These are phyloP conservation scores for Saccharomycopsis hybrid DNA, from an alignment of 1,139 yeast species.

Conservation along the genomic window DNA sequence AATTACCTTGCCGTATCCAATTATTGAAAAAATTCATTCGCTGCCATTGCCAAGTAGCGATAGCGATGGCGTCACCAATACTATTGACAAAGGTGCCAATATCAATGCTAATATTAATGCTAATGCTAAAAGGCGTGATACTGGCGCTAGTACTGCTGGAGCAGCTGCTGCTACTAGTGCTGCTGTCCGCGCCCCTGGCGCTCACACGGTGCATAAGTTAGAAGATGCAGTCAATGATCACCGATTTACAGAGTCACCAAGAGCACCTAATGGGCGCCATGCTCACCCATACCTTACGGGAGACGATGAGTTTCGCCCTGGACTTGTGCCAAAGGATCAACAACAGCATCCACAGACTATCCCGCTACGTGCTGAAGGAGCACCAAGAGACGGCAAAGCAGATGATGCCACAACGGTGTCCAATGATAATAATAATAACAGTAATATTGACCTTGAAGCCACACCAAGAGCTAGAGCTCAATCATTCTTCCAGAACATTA, in stretches of 20 bases:
- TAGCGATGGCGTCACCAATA: not conserved
- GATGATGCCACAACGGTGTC: no score
- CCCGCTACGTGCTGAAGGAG: no score
- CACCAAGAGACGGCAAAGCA: no score
- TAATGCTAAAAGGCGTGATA: no score
- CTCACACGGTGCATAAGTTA: not conserved
- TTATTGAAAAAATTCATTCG: slow-evolving; percentile 23
- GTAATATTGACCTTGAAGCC: not conserved
- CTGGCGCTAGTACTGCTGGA: not conserved
- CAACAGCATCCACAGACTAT: no score
- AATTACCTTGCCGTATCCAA: slow-evolving; percentile 73
- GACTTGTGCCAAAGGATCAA: no score
- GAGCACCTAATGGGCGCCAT: no score
- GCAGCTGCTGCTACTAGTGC: not conserved
- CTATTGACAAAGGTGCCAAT: not conserved
- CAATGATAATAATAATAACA: no score
- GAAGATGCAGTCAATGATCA: no score
- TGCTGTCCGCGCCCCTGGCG: not conserved
- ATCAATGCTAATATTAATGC: not conserved
- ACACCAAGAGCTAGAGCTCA: slow-evolving; percentile 20
- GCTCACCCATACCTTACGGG: no score
- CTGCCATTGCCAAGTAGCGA: slow-evolving; percentile 16
- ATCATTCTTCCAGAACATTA: slow-evolving; percentile 41
- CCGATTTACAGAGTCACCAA: no score
- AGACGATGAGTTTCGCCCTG: no score